These are phyloP conservation scores for Tylopilus vinaceipallidus DNA, from an alignment of 768 basidiomycete species.

Conservation along the genomic window DNA sequence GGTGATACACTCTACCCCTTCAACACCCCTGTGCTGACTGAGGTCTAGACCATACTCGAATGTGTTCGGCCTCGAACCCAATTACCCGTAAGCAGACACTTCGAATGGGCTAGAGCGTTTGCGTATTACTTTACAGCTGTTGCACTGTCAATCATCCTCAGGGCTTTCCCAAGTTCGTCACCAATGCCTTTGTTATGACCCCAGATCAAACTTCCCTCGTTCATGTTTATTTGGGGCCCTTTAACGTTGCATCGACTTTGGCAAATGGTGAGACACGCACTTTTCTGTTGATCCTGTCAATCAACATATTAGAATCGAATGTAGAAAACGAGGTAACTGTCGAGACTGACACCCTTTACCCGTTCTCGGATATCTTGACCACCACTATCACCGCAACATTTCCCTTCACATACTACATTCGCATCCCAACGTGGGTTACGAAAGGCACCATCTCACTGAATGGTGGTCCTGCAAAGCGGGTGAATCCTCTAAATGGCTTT, in stretches of 20 bases:
- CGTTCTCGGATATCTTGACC: constrained; percentile 1
- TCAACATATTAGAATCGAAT: not conserved
- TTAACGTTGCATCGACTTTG: constrained; percentile 32
- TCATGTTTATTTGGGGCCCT: constrained; percentile 28
- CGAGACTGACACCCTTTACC: not conserved
- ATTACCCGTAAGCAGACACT: not conserved
- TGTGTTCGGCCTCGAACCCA: constrained; percentile 4
- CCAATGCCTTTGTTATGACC: constrained; percentile 43
- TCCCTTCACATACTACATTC: not conserved
- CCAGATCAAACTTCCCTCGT: constrained; percentile 40
- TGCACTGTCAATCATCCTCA: constrained; percentile 56
- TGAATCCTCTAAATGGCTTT: not conserved
- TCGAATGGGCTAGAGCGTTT: not conserved
- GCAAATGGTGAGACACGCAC: constrained; percentile 13
- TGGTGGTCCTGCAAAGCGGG: not conserved
- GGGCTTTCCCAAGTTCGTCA: constrained; percentile 54
- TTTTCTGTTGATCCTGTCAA: not conserved
- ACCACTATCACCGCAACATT: not conserved
- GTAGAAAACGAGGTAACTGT: not conserved
- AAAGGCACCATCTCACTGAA: not conserved
- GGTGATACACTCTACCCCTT: not conserved
- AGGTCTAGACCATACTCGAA: not conserved
- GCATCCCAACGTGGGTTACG: not conserved
- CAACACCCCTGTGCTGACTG: not conserved
- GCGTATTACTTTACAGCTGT: constrained; percentile 29